Evolutionary conservation across 192 early-diverging fungal genomes (phyloP).

Genomic region (Rhizophagus prolifer): DNA sequence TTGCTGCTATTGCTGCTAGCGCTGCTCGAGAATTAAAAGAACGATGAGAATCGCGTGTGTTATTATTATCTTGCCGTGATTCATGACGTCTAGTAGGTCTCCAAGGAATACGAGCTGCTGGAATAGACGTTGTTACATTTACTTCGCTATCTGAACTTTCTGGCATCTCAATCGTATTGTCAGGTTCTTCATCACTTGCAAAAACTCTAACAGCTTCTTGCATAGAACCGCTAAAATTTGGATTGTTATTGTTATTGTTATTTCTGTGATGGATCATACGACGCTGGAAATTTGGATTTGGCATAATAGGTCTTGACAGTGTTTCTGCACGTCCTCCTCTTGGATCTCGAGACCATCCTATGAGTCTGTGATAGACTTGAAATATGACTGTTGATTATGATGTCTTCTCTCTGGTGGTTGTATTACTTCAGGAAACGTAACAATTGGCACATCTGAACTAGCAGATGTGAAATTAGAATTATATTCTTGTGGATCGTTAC

Average conservation of each 20-base stretch:
- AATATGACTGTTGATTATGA: background rate
- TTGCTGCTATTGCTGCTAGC: background rate
- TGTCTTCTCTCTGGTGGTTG: background rate
- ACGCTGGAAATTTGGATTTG: background rate
- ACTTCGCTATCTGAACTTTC: slow-evolving; percentile 21
- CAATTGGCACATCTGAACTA: background rate
- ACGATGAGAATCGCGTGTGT: background rate
- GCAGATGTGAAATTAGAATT: background rate
- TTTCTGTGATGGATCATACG: background rate
- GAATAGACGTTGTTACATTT: background rate
- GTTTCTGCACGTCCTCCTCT: background rate
- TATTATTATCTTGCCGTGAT: slow-evolving; percentile 2
- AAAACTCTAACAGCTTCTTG: background rate
- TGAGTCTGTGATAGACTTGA: background rate
- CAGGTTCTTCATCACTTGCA: slow-evolving; percentile 16
- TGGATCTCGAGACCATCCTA: slow-evolving; percentile 5
- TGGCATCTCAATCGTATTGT: background rate
- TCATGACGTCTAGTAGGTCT: background rate
- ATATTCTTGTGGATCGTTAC: slow-evolving; percentile 7
- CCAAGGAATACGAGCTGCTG: background rate
- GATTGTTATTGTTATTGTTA: background rate
- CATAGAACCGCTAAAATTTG: background rate
- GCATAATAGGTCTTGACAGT: background rate
- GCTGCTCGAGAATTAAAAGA: background rate
- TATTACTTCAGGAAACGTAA: background rate